phyloP scores from a whole-genome alignment of 2,329 filamentous ascomycete genomes.

The Sarocladium kiliense region DNA sequence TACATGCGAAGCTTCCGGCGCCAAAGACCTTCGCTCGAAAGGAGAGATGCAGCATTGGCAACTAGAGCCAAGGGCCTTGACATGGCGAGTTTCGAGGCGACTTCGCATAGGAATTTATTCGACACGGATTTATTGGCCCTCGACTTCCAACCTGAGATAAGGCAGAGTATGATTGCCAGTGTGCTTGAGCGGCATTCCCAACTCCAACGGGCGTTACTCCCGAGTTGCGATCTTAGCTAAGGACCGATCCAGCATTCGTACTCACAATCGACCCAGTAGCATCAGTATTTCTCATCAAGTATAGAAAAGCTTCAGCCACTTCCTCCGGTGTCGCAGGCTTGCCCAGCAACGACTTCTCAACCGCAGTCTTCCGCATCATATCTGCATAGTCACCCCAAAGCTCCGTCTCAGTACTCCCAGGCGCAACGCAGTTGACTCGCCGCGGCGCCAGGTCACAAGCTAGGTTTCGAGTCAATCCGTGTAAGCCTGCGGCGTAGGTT shows the following conservation, averaged over 20 bases:
- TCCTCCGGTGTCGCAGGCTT: conserved; percentile 30
- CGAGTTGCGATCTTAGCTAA: background rate
- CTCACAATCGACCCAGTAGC: conserved; percentile 7
- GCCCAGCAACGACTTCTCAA: conserved; percentile 10
- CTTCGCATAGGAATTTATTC: no score
- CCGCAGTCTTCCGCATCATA: background rate
- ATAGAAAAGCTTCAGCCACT: conserved; percentile 37
- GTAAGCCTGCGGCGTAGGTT: conserved; percentile 42
- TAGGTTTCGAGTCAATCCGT: conserved; percentile 48
- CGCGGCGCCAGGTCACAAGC: conserved; percentile 60
- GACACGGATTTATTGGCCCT: no score
- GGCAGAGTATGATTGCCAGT: no score
- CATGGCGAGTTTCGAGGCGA: no score
- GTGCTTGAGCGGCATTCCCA: no score
- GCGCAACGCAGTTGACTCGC: conserved; percentile 56
- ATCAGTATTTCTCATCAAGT: conserved; percentile 33
- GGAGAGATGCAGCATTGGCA: no score
- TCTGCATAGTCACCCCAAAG: conserved; percentile 19
- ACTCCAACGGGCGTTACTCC: no score
- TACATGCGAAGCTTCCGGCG: no score
- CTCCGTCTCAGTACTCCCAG: conserved; percentile 48
- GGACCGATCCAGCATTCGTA: background rate
- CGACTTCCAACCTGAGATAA: no score
- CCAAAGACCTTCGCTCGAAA: no score
- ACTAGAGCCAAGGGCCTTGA: no score